Evolutionary conservation across 169 alveolate genomes (phyloP).

Genomic region (Plasmodium gallinaceum): DNA sequence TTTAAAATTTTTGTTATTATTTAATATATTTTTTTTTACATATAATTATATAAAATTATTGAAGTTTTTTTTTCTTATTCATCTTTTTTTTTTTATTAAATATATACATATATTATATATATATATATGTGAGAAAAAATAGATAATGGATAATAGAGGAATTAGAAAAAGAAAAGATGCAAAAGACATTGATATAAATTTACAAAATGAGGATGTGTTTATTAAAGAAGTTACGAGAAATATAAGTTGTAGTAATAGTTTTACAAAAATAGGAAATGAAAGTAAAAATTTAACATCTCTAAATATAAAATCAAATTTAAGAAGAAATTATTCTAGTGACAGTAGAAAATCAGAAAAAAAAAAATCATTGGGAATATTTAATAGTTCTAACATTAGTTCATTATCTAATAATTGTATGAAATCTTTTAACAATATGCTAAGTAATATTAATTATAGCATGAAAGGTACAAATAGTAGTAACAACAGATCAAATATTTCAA

Average conservation of each 20-base stretch:
- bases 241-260: constrained; percentile 1
- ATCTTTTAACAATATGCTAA: constrained; percentile 60
- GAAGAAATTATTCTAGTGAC: constrained; percentile 21
- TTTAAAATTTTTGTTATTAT: too few species aligned
- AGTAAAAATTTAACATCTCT: constrained; percentile 5
- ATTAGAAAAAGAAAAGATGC: constrained; percentile 74
- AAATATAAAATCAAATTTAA: constrained; percentile 5
- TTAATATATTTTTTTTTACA: not conserved
- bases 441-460: constrained; percentile 39
- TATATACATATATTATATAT: constrained; percentile 32
- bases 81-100: not conserved
- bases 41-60: not conserved
- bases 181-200: constrained; percentile 30
- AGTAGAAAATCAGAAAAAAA: constrained; percentile 38
- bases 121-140: constrained; percentile 5
- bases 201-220: constrained; percentile 1
- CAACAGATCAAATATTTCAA: constrained; percentile 1
- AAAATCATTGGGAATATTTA: constrained; percentile 43
- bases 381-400: constrained; percentile 63
- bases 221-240: constrained; percentile 25
- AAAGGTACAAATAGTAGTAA: constrained; percentile 11
- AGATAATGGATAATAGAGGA: constrained; percentile 67
- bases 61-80: not conserved
- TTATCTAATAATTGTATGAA: constrained; percentile 66
- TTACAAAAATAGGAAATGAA: constrained; percentile 14